A percentile compares a stretch with the other conserved stretches of the same genome.
phyloP scores from a whole-genome alignment of 768 basidiomycete species.

The Leucocoprinus sp. region DNA sequence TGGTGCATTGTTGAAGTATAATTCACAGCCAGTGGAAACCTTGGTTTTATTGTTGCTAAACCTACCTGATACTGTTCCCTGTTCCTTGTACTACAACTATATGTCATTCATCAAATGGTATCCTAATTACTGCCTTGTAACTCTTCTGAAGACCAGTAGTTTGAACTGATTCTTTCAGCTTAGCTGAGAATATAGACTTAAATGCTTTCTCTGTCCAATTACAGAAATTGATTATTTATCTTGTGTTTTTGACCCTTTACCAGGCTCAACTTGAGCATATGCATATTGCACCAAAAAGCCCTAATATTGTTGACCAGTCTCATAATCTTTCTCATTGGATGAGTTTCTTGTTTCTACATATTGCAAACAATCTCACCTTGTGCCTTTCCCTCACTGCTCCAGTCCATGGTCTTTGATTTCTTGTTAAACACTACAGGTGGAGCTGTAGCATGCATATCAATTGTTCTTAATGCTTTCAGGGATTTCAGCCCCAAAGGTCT shows the following conservation, averaged over 20 bases:
- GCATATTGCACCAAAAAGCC: no score
- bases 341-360: conserved; percentile 6
- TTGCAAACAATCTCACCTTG: conserved; percentile 13
- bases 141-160: no score
- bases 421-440: conserved; percentile 10
- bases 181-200: no score
- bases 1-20: conserved; percentile 4
- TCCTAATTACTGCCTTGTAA: no score
- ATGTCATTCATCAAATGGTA: neutral
- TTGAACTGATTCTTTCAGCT: no score
- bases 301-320: no score
- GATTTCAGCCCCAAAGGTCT: conserved; percentile 8
- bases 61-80: neutral
- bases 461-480: conserved; percentile 13
- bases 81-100: neutral
- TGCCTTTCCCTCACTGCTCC: conserved; percentile 8
- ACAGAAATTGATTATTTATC: no score
- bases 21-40: neutral
- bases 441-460: conserved; percentile 11
- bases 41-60: conserved; percentile 8
- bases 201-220: no score
- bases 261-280: no score
- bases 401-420: conserved; percentile 7
- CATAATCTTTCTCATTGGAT: conserved; percentile 6
- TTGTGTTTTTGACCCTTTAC: neutral